Base-by-base conservation (phyloP, 2,329 filamentous ascomycete genomes). In the Nemania bipapillata region DNA sequence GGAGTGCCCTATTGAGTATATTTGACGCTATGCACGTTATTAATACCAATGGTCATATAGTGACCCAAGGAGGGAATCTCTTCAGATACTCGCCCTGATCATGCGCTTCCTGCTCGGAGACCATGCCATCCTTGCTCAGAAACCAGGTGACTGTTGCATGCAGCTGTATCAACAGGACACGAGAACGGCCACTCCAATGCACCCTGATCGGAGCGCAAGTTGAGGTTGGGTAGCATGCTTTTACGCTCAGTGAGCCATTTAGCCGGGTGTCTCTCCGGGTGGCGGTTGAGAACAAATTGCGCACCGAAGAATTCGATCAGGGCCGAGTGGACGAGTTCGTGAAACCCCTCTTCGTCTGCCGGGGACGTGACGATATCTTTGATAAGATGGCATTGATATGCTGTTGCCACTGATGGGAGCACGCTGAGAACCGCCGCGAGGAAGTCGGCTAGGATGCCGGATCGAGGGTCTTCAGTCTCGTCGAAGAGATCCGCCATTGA, bases 111-210 rank as follows among this genome's bases (percentile, higher is more conserved):
- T 45, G 24, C 57, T 8, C 24, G 52, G 11, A 28, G 8, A 22
- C 28, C 11, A 37, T 7, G 1, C 60, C 30, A 12, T 9, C 49
- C n/a, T 28, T 53, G 12, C 42, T 4, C 26, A 71, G 8, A 17
- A 69, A 65, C 70, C 70, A 72, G 4, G 63, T 65, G 30, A 71
- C 68, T 15, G 65, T 72, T 4, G 65, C 59, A 30, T 71, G 50
- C 2, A 72, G 55, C 55, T 72, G 32, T 9, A 11, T 32, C 1
- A 3, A 50, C 9, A 11, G 12, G 2, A 2, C 4, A 1, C 8
- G 40, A 15, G 20, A 22, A 62, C 5, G 6, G 8, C 6, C 40
- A 12, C 8, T 15, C 22, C 22, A 30, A n/a, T 6, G 5, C 30
- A 4, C n/a, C 15, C 4, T 30, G 4, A 20, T 54, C 50, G 24